Conservation (phyloP, 768 basidiomycete species). For the Tricholoma bakamatsutake region DNA sequence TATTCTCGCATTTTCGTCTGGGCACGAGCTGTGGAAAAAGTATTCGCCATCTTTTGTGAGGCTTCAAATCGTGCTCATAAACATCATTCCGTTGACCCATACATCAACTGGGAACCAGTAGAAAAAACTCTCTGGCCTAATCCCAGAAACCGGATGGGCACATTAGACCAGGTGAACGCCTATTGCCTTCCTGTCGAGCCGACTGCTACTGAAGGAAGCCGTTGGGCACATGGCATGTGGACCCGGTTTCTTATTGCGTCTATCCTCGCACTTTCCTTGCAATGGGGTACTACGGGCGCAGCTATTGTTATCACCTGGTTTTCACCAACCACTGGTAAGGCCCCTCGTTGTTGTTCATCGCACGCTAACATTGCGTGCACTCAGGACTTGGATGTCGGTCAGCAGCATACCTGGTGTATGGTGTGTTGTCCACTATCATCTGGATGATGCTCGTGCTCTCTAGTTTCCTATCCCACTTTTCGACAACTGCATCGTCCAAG, state of each 20-base stretch:
- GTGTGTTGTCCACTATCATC: slow-evolving; percentile 24
- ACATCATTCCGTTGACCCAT: slow-evolving; percentile 15
- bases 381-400: slow-evolving; percentile 30
- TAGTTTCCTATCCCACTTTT: slow-evolving; percentile 23
- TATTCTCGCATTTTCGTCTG: slow-evolving; percentile 26
- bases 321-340: slow-evolving; percentile 20
- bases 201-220: background rate
- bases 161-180: slow-evolving; percentile 12
- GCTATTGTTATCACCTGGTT: slow-evolving; percentile 21
- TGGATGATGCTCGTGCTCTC: slow-evolving; percentile 26
- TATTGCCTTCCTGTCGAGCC: slow-evolving; percentile 11
- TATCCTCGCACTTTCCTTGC: slow-evolving; percentile 17
- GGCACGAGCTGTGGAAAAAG: slow-evolving; percentile 21
- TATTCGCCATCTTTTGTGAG: slow-evolving; percentile 17
- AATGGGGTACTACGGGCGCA: slow-evolving; percentile 25
- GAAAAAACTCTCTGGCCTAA: background rate
- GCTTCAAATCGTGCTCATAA: slow-evolving; percentile 14
- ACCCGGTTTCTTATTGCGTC: slow-evolving; percentile 17
- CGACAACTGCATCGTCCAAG: slow-evolving; percentile 2
- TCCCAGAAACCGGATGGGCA: slow-evolving; percentile 14
- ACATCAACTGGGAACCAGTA: slow-evolving; percentile 9
- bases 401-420: slow-evolving; percentile 27
- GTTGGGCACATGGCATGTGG: slow-evolving; percentile 15
- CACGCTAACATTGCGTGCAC: background rate
- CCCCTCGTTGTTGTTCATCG: background rate